Base-by-base conservation (phyloP, 305 asterid genomes). In the Fraxinus albicans region DNA sequence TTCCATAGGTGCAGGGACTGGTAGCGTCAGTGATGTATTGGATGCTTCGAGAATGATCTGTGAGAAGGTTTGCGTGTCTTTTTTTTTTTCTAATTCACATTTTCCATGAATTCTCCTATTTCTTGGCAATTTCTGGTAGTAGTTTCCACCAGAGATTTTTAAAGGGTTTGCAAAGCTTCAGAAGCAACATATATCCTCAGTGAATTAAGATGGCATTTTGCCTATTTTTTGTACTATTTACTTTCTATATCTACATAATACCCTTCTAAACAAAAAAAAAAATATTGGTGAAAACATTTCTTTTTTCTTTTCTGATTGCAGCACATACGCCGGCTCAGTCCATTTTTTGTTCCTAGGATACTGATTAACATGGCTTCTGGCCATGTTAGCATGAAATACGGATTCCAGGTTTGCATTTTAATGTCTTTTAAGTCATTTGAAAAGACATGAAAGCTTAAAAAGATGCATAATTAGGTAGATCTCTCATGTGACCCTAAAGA, bases 331-430 rank as follows among this genome's bases (percentile, higher is more conserved):
- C 91, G 97, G 76, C 94, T 96, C 80, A 96, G 98, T 89, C 99
- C 99, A 79, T 96, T 93, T 94, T 95, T 96, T 84, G 89, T 96
- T 83, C 98, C 99, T 19, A 90, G 98, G 84, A 96, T 96, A 92
- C 90, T 96, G 84, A 92, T 96, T 85, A 96, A 96, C 89, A 95
- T 96, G 99, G 99, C 99, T 70, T 91, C 99, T 80, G 98, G 98
- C 79, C 98, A 96, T 85, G 98, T 96, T 79, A 96, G 99, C 91
- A 96, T 96, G 95, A 95, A 88, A 85, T 95, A 96, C 79, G 99
- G 99, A 38, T 96, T 96, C 86, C 98, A 91, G 95, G 99, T 96
- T 86, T 79, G 86, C 82, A 29, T 10, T 73, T 3, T 36, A 74
- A 70, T 74, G 17, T 70, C 53, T 73, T 73, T 79, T 42, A 72